Evolutionary conservation across 2,329 filamentous ascomycete genomes (phyloP), one percentile per base, ranked within the genome.

Genomic region (Cytospora schulzeri): DNA sequence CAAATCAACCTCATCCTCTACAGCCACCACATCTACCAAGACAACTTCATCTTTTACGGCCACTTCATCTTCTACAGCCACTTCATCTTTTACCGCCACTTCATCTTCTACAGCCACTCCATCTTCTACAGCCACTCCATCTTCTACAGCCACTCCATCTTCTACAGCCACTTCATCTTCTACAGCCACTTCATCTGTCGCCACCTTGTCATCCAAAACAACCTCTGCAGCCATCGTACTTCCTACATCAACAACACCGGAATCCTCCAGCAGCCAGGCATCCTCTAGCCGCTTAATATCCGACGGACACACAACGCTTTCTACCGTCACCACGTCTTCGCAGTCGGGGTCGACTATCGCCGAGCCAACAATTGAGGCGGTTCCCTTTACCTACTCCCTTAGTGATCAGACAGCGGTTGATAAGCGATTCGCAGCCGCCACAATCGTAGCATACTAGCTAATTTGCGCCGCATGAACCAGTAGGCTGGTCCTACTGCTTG

Each of bases 361-460:
- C 29, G 28, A 55, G 52, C 52, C 52, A 31, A 55, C 52, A 19
- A 55, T 55, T 31, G 31, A 55, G 14, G 28, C 14, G 26, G 52
- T 55, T 26, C 28, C 52, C 52, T 55, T 55, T n/a, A 55, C 52
- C 12, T 55, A 55, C 28, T 17, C 52, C 52, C 52, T 55, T 8
- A 31, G 12, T 31, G 52, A 55, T 28, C 52, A 55, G 28, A 26
- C 52, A 22, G 28, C 52, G 12, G 11, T 55, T 55, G 52, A 55
- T 31, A 55, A 55, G 52, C 52, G 52, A 19, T 19, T 55, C n/a
- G 52, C 52, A 19, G 52, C 52, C 19, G 26, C 52, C 4, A 55
- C 52, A 31, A 55, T 55, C 4, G 52, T 28, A 55, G 52, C 52
- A 31, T 55, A 31, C 52, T 55, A 55, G 5, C 6, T 15, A 35